Evolutionary conservation across 176 grass and related monocot genomes (phyloP).

Genomic region (Avena sativa): DNA sequence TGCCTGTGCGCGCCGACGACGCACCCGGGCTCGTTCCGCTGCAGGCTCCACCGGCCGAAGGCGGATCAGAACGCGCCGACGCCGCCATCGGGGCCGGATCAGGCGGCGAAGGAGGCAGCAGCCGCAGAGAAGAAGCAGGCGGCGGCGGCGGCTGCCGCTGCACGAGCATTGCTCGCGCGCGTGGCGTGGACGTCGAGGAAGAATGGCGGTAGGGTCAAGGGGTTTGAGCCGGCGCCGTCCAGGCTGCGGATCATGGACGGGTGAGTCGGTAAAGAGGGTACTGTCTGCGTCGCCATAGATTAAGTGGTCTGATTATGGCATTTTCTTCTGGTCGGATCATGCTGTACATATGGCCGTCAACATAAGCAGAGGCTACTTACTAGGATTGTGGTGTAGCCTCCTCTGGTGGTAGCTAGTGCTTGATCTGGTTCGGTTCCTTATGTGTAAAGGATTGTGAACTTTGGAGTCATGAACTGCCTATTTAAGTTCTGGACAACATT

Average conservation of each 20-base stretch:
- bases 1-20: slow-evolving; percentile 75
- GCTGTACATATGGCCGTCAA: not conserved
- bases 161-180: slow-evolving; percentile 21
- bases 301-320: too few species aligned
- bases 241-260: slow-evolving; percentile 42
- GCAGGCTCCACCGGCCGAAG: slow-evolving; percentile 54
- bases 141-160: not conserved
- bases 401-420: not conserved
- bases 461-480: not conserved
- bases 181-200: slow-evolving; percentile 10
- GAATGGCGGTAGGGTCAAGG: not conserved
- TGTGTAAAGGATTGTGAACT: not conserved
- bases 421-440: not conserved
- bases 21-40: slow-evolving; percentile 79
- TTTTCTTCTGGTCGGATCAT: too few species aligned
- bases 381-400: not conserved
- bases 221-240: slow-evolving; percentile 37
- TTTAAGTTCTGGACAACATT: not conserved
- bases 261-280: not conserved
- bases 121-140: not conserved
- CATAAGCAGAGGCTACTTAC: not conserved
- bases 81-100: not conserved
- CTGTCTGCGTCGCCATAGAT: too few species aligned
- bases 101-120: not conserved
- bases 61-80: not conserved